phyloP scores from a whole-genome alignment of 768 basidiomycete species.

The Floccularia luteovirens region DNA sequence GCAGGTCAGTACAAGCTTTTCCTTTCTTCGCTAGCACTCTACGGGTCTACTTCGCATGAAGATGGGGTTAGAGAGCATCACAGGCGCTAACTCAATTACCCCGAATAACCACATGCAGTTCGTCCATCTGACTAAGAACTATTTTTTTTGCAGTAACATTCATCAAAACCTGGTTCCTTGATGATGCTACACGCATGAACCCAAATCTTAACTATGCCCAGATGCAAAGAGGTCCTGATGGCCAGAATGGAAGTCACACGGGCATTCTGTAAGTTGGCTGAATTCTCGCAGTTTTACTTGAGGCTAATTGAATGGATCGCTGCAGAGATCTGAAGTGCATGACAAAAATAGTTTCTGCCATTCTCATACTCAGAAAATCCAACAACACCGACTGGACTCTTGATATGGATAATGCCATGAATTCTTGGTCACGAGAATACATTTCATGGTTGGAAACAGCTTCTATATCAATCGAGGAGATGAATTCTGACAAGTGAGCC shows the following conservation, averaged over 20 bases:
- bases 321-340: slow-evolving; percentile 51
- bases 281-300: neutral
- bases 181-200: slow-evolving; percentile 50
- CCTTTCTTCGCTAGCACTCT: neutral
- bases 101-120: neutral
- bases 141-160: slow-evolving; percentile 24
- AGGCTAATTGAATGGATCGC: neutral
- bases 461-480: slow-evolving; percentile 38
- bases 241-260: slow-evolving; percentile 36
- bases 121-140: neutral
- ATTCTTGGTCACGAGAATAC: slow-evolving; percentile 44
- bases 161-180: slow-evolving; percentile 55
- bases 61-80: too few species aligned
- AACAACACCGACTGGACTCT: slow-evolving; percentile 46
- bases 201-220: slow-evolving; percentile 57
- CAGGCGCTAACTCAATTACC: neutral
- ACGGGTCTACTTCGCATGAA: too few species aligned
- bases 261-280: slow-evolving; percentile 40
- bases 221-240: slow-evolving; percentile 33
- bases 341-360: slow-evolving; percentile 44
- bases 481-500: slow-evolving; percentile 39
- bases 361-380: slow-evolving; percentile 44
- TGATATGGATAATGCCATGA: slow-evolving; percentile 40
- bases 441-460: slow-evolving; percentile 48
- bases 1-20: slow-evolving; percentile 20